Percentiles rank a stretch among this genome's conserved stretches.
Conservation (phyloP, 139 green algal species). For the Nannochloris sp. region DNA sequence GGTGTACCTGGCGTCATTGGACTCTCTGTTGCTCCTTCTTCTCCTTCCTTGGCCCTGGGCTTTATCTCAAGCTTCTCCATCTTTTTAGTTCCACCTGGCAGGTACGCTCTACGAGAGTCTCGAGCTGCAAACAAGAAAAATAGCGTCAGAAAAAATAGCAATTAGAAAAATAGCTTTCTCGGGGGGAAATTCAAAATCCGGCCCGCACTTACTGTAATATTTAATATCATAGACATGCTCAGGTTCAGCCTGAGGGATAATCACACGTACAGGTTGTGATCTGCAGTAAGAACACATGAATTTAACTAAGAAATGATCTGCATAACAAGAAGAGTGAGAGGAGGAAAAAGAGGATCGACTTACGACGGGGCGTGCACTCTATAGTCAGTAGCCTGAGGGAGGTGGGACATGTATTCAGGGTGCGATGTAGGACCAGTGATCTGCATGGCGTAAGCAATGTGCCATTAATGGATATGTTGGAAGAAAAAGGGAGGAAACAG, state of each 20-base stretch:
- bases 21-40: constrained; percentile 1
- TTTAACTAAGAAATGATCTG: neutral
- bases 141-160: neutral
- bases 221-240: constrained; percentile 69
- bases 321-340: neutral
- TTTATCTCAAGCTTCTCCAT: constrained; percentile 14
- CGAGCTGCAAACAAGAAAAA: constrained; percentile 12
- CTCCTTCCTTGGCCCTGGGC: neutral
- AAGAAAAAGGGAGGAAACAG: neutral
- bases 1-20: constrained; percentile 9
- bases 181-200: no score
- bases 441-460: constrained; percentile 2
- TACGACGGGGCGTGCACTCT: constrained; percentile 21
- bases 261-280: constrained; percentile 43
- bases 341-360: neutral
- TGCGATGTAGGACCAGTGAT: constrained; percentile 28
- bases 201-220: constrained; percentile 50
- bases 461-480: neutral
- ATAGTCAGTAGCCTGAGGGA: constrained; percentile 26
- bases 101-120: constrained; percentile 27
- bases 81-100: constrained; percentile 41
- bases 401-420: constrained; percentile 26
- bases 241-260: constrained; percentile 46
- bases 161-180: neutral
- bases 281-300: constrained; percentile 31